Evolutionary conservation across 163 green algal species (phyloP), one percentile per base, ranked within the genome.

Genomic region (Scenedesmus sp.): DNA sequence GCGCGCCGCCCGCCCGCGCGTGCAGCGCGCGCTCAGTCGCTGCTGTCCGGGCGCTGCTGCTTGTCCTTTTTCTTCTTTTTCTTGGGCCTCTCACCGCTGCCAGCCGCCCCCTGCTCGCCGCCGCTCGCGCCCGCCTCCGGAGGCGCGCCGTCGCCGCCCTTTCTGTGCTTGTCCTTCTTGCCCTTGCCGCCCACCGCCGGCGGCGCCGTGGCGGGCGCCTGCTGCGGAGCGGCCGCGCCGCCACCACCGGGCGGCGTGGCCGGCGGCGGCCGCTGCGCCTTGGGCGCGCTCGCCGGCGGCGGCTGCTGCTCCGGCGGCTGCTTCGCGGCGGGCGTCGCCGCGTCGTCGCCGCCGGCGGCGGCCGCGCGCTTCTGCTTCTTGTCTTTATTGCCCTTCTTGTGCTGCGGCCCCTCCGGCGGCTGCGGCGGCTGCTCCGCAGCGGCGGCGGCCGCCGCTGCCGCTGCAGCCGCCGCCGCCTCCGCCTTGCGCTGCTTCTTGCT

Each of bases 21-120:
- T n/a, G n/a, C n/a, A n/a, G n/a, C n/a, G n/a, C n/a, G n/a, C n/a
- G n/a, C n/a, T n/a, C n/a, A n/a, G n/a, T n/a, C n/a, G n/a, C n/a
- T 45, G 54, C 22, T 29, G 18, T 7, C 58, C 44, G 58, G 20
- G 42, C 18, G 26, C 26, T 26, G 44, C 17, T 10, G 2, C n/a
- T 69, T 3, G n/a, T 75, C 20, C 39, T 82, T 82, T 1, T 75
- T 47, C 28, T 70, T 69, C 13, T 44, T 69, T 17, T 82, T 77
- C 24, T 66, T 56, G 14, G 36, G n/a, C n/a, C n/a, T n/a, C n/a
- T n/a, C n/a, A n/a, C n/a, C n/a, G n/a, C n/a, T n/a, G n/a, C n/a
- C n/a, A n/a, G n/a, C n/a, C n/a, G n/a, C n/a, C n/a, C n/a, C n/a
- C n/a, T n/a, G n/a, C n/a, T n/a, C n/a, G n/a, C n/a, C n/a, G n/a